A percentile compares a stretch with the other conserved stretches of the same genome.
phyloP scores from a whole-genome alignment of 371 early-diverging fungal species.

The Phascolomyces articulosus region DNA sequence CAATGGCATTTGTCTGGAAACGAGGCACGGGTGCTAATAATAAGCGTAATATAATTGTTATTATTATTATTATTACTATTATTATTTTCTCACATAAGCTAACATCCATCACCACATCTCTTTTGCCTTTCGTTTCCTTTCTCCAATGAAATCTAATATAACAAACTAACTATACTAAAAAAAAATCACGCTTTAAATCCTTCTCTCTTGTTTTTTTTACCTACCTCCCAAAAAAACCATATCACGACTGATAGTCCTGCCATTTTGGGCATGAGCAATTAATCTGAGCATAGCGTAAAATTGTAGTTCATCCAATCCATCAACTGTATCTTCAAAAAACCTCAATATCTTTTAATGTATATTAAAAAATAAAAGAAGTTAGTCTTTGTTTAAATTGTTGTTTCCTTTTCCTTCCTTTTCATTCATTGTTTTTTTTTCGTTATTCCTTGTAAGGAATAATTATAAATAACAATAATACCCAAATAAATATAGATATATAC shows the following conservation, averaged over 20 bases:
- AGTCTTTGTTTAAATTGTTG: too few species aligned
- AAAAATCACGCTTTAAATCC: not conserved
- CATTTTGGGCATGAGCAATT: slow-evolving; percentile 55
- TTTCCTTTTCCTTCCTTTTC: too few species aligned
- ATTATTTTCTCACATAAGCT: not conserved
- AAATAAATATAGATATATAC: slow-evolving; percentile 11
- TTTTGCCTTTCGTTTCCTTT: too few species aligned
- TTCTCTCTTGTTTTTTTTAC: not conserved
- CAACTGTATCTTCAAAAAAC: slow-evolving; percentile 40
- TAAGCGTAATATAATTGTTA: too few species aligned
- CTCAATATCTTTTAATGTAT: slow-evolving; percentile 36
- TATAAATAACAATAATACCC: too few species aligned
- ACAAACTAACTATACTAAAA: too few species aligned
- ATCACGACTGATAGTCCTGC: slow-evolving; percentile 44
- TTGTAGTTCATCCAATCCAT: slow-evolving; percentile 36
- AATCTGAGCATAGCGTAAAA: slow-evolving; percentile 52
- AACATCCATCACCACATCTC: too few species aligned
- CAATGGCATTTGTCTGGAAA: slow-evolving; percentile 41
- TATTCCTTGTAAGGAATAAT: too few species aligned
- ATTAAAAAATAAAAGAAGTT: too few species aligned
- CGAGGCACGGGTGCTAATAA: slow-evolving; percentile 46
- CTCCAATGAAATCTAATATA: too few species aligned
- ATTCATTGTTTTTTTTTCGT: not conserved
- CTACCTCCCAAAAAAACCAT: slow-evolving; percentile 50
- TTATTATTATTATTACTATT: too few species aligned